Percentiles rank a stretch among this genome's conserved stretches.
Conservation (phyloP, 2,329 filamentous ascomycete species). For the Paracoccidioides brasiliensis region DNA sequence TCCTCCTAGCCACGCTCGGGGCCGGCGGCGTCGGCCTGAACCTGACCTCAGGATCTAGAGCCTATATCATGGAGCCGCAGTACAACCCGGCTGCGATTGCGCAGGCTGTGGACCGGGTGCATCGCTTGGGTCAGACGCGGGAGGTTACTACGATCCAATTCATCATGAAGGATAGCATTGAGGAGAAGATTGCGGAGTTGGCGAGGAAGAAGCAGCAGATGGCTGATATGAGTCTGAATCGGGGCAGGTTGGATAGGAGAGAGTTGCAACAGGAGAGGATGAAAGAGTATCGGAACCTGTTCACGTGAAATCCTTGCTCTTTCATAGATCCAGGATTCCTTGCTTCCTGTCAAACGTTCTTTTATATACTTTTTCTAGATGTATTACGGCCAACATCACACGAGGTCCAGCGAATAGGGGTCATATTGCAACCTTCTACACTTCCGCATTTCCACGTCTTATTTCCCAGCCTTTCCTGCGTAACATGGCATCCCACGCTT, state of each 20-base stretch:
- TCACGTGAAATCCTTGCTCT: constrained; percentile 25
- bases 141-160: constrained; percentile 76
- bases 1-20: constrained; percentile 84
- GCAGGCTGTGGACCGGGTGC: constrained; percentile 87
- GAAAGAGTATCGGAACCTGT: constrained; percentile 47
- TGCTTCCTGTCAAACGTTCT: too few relatives aligned
- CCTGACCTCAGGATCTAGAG: constrained; percentile 68
- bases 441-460: too few relatives aligned
- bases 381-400: too few relatives aligned
- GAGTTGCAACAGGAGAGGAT: constrained; percentile 54
- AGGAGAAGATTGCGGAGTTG: constrained; percentile 81
- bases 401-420: too few relatives aligned
- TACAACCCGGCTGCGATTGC: constrained; percentile 93
- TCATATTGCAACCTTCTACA: too few relatives aligned
- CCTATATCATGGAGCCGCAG: constrained; percentile 96
- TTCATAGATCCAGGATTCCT: too few relatives aligned
- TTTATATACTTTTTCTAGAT: too few relatives aligned
- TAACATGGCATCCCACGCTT: too few relatives aligned
- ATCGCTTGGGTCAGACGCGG: constrained; percentile 80
- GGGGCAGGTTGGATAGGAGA: constrained; percentile 44
- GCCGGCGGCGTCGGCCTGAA: constrained; percentile 88
- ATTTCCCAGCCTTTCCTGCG: too few relatives aligned
- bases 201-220: constrained; percentile 89
- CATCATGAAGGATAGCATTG: constrained; percentile 82
- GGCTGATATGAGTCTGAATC: constrained; percentile 74